phyloP scores from a whole-genome alignment of 1,284 basidiomycete genomes.

The Irpex sp. region DNA sequence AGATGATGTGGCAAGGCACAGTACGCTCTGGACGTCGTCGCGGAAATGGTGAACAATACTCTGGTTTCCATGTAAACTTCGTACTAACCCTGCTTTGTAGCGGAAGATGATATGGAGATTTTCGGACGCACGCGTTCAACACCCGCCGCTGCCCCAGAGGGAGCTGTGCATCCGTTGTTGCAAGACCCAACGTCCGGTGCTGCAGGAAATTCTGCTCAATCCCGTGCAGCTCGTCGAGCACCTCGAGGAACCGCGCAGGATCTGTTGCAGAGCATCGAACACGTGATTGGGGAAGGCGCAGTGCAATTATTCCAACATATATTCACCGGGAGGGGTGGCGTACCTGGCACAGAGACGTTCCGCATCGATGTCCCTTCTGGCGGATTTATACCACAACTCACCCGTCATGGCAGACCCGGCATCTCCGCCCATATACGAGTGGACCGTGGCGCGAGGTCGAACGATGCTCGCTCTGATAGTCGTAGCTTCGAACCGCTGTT shows the following conservation, averaged over 20 bases:
- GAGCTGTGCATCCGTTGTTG: slow-evolving; percentile 81
- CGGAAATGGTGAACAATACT: slow-evolving; percentile 37
- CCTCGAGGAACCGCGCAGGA: slow-evolving; percentile 54
- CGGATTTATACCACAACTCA: slow-evolving; percentile 48
- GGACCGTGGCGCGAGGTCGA: slow-evolving; percentile 51
- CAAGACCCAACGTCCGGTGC: slow-evolving; percentile 55
- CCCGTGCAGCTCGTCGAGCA: slow-evolving; percentile 52
- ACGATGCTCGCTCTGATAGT: slow-evolving; percentile 44
- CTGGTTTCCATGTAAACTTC: slow-evolving; percentile 7
- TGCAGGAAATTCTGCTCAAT: slow-evolving; percentile 40
- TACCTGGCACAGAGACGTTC: slow-evolving; percentile 56
- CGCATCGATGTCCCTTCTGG: slow-evolving; percentile 69
- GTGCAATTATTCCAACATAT: slow-evolving; percentile 84
- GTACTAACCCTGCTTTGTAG: slow-evolving; percentile 18
- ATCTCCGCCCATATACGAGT: slow-evolving; percentile 56
- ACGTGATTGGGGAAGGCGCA: slow-evolving; percentile 79
- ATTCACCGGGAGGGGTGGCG: slow-evolving; percentile 43
- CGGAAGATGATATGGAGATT: slow-evolving; percentile 53
- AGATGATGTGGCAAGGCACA: slow-evolving; percentile 44
- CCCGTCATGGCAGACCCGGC: slow-evolving; percentile 33
- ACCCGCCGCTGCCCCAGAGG: slow-evolving; percentile 50
- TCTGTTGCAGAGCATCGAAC: slow-evolving; percentile 77
- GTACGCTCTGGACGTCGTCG: slow-evolving; percentile 47
- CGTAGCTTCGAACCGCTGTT: slow-evolving; percentile 74
- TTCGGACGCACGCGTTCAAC: slow-evolving; percentile 59